phyloP scores from a whole-genome alignment of 331 rosid species.

The Acacia concinna region DNA sequence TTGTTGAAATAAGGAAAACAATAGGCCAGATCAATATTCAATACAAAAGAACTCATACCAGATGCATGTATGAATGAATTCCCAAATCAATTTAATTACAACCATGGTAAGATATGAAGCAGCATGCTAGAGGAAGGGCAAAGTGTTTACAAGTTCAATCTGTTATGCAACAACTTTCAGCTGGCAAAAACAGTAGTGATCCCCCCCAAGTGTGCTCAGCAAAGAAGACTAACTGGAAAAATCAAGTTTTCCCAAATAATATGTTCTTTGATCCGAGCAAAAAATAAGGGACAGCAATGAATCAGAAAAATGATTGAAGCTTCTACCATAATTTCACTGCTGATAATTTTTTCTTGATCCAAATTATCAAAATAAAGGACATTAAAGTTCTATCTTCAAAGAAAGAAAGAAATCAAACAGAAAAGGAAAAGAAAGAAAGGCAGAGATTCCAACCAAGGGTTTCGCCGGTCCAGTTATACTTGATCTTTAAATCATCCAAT shows the following conservation, averaged over 20 bases:
- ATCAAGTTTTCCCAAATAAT: conserved; percentile 8
- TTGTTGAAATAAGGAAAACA: conserved; percentile 13
- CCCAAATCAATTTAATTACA: not conserved
- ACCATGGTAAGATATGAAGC: not conserved
- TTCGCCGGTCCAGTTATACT: not conserved
- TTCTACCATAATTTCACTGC: not conserved
- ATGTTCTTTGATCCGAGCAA: not conserved
- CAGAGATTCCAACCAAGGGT: conserved; percentile 8
- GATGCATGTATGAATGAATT: not conserved
- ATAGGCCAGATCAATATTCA: not conserved
- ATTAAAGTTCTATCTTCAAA: conserved; percentile 5
- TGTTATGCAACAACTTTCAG: conserved; percentile 2
- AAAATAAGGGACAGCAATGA: not conserved
- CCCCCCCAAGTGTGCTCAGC: not conserved
- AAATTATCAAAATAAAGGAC: conserved; percentile 12
- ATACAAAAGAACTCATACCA: conserved; percentile 1
- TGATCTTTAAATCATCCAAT: not conserved
- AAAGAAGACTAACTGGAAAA: not conserved
- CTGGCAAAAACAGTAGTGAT: not conserved
- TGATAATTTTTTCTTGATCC: not conserved
- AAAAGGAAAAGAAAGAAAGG: not conserved
- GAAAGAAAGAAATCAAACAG: not conserved
- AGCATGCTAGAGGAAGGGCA: not conserved
- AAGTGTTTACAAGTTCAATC: not conserved
- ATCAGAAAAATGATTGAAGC: not conserved